Evolutionary conservation across 2,329 filamentous ascomycete genomes (phyloP).

Genomic region (Pleurostoma richardsiae): DNA sequence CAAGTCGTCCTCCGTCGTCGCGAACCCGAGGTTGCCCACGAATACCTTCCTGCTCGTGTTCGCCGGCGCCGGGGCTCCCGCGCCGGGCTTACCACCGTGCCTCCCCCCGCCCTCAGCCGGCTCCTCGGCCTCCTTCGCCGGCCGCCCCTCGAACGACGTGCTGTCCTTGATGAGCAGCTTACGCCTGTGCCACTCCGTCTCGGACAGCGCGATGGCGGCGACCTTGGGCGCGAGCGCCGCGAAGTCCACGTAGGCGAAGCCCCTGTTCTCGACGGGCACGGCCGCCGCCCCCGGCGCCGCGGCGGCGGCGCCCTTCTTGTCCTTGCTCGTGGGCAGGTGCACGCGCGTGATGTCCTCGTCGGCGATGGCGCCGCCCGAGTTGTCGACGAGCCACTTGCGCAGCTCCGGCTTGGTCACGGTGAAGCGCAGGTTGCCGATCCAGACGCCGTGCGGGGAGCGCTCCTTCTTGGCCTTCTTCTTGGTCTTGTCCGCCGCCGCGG

Average conservation of each 20-base stretch:
- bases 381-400: constrained; percentile 72
- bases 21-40: constrained; percentile 83
- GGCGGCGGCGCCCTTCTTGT: constrained; percentile 16
- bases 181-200: constrained; percentile 71
- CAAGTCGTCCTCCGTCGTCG: constrained; percentile 75
- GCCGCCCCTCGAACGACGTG: constrained; percentile 85
- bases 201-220: constrained; percentile 80
- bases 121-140: constrained; percentile 48
- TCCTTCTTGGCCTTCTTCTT: constrained; percentile 39
- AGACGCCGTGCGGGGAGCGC: constrained; percentile 80
- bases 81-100: constrained; percentile 21
- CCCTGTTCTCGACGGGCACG: constrained; percentile 65
- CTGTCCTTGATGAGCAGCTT: constrained; percentile 90
- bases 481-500: constrained; percentile 22
- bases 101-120: constrained; percentile 13
- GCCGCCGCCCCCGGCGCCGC: not conserved
- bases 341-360: constrained; percentile 76
- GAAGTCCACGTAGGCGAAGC: constrained; percentile 96
- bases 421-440: constrained; percentile 96
- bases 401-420: constrained; percentile 69
- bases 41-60: constrained; percentile 68
- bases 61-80: constrained; percentile 22
- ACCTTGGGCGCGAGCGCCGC: constrained; percentile 62
- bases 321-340: constrained; percentile 65
- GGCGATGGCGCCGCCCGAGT: constrained; percentile 60